Evolutionary conservation across 371 early-diverging fungal genomes (phyloP).

Genomic region (Nematocida minor): DNA sequence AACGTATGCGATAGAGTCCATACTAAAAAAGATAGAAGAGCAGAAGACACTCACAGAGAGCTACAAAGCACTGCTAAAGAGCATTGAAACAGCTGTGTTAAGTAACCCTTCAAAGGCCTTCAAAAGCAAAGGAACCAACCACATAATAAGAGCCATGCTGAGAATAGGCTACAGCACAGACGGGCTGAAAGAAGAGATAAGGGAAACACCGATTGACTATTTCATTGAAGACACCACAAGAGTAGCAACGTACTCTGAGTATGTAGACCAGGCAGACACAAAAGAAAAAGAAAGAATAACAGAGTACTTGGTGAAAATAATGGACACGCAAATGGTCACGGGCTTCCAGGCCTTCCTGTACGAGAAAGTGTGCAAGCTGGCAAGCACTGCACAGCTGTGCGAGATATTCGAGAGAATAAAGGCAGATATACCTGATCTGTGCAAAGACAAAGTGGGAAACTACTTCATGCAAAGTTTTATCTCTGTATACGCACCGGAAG

Average conservation of each 20-base stretch:
- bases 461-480: slow-evolving; percentile 58
- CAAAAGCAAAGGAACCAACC: slow-evolving; percentile 43
- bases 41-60: background rate
- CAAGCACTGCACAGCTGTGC: slow-evolving; percentile 22
- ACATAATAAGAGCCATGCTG: slow-evolving; percentile 32
- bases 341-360: slow-evolving; percentile 49
- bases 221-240: slow-evolving; percentile 25
- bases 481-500: slow-evolving; percentile 6
- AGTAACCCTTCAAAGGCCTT: slow-evolving; percentile 13
- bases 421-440: slow-evolving; percentile 30
- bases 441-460: slow-evolving; percentile 41
- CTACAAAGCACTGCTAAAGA: background rate
- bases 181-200: background rate
- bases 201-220: background rate
- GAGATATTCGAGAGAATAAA: slow-evolving; percentile 47
- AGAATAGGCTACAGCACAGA: background rate
- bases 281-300: slow-evolving; percentile 13
- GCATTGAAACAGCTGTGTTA: background rate
- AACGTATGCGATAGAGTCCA: slow-evolving; percentile 30
- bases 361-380: slow-evolving; percentile 51
- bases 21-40: slow-evolving; percentile 16
- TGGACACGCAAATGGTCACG: slow-evolving; percentile 8
- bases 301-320: slow-evolving; percentile 1
- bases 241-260: slow-evolving; percentile 8
- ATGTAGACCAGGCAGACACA: slow-evolving; percentile 15